Conservation (phyloP, 192 early-diverging fungal species). For the Gryganskiella cystojenkinii region DNA sequence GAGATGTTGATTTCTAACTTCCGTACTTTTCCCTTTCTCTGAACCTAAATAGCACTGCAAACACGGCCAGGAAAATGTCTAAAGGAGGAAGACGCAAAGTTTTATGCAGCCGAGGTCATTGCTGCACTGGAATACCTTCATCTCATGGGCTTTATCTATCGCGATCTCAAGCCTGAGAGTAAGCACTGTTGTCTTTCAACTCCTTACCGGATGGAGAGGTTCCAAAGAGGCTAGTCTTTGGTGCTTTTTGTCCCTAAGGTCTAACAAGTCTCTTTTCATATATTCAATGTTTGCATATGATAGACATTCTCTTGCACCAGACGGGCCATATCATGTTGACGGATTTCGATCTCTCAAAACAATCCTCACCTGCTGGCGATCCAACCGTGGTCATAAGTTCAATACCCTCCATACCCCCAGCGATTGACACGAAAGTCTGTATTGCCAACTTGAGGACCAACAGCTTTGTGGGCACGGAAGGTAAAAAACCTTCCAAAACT, state of each 20-base stretch:
- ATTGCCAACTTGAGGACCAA: slow-evolving; percentile 91
- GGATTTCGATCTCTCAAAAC: slow-evolving; percentile 99
- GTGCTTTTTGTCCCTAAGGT: slow-evolving; percentile 9
- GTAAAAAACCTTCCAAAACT: slow-evolving; percentile 35
- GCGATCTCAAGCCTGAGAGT: slow-evolving; percentile 99
- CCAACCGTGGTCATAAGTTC: slow-evolving; percentile 72
- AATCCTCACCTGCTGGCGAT: slow-evolving; percentile 83
- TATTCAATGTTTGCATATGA: background rate
- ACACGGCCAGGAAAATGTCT: slow-evolving; percentile 88
- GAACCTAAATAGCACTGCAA: slow-evolving; percentile 76
- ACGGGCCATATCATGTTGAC: slow-evolving; percentile 97
- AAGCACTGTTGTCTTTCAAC: too few relatives aligned
- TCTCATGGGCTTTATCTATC: slow-evolving; percentile 95
- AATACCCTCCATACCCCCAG: slow-evolving; percentile 66
- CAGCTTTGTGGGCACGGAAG: slow-evolving; percentile 98
- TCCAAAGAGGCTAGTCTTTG: slow-evolving; percentile 3
- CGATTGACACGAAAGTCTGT: slow-evolving; percentile 90
- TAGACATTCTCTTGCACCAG: slow-evolving; percentile 90
- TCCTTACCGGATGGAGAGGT: too few relatives aligned
- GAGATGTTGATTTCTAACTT: background rate
- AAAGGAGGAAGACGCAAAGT: slow-evolving; percentile 89
- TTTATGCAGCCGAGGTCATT: slow-evolving; percentile 98
- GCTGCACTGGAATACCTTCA: slow-evolving; percentile 97
- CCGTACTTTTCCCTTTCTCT: background rate
- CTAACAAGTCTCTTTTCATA: background rate